Base-by-base conservation (phyloP, 1,139 yeast species). In the Geotrichum aggregatum region DNA sequence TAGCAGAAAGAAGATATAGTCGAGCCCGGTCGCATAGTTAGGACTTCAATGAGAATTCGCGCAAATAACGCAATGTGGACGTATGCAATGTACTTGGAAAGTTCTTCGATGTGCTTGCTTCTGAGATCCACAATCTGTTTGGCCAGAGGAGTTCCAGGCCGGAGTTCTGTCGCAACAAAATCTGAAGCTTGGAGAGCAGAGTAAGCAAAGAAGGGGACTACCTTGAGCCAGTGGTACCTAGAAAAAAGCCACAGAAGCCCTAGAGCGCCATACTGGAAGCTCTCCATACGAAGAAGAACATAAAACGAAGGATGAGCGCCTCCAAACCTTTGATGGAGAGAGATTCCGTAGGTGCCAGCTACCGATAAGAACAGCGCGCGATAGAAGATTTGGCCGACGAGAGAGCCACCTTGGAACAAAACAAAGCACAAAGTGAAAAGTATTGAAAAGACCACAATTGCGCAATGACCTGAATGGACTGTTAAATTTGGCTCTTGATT, bases 121-220 rank as follows among this genome's bases (percentile, higher is more conserved):
- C 83, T 75, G 51, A 83, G 71, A 30, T 61, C 59, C 50, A 68
- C 65, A 55, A 85, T 72, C 40, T 63, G 58, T 46, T 65, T 63
- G 24, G 76, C 66, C 31, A 76, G 54, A 7, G 73, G 76, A 39
- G 83, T 70, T 13, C 77, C 72, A 34, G 95, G 91, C 50, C 84
- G 70, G 56, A 88, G 61, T 57, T 76, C 78, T 39, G 79, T 76
- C 59, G 82, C 79, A 52, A 78, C 61, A 71, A 83, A 82, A 56
- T 79, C 79, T 58, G 83, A 68, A n/a, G 78, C 78, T 69, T 87
- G 95, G 75, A 87, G 83, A 19, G 78, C 58, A 3, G 94, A 79
- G 65, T 80, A 84, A 46, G 82, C 69, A 30, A 77, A 67, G 63
- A 81, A 87, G 31, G 95, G 91, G 16, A 81, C 63, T 56, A 83